Base-by-base conservation (phyloP, 1,284 basidiomycete genomes). In the Thelephora terrestris region DNA sequence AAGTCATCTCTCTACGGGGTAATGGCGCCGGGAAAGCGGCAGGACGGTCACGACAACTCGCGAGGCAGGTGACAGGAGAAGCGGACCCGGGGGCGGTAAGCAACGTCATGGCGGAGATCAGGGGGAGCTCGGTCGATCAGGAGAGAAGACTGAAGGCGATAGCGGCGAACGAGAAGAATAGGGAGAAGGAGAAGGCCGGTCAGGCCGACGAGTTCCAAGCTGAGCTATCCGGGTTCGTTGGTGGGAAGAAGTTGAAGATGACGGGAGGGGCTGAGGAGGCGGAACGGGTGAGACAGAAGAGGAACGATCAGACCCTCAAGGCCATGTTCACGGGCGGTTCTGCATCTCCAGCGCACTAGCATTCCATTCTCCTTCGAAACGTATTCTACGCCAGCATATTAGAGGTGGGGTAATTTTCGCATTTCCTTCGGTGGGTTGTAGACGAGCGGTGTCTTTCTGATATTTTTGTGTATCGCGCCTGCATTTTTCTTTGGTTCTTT, bases 251-350 rank as follows among this genome's bases (percentile, higher is more conserved):
- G 68, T 66, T 97, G 62, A 89, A 82, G 71, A 87, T 91, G 87
- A 97, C 92, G 18, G 93, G 93, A 42, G 93, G 93, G 5, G 84
- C 91, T 20, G 92, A 95, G 63, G 93, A 96, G 70, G 76, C 74
- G 14, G 93, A 96, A 66, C 72, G 93, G 43, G 74, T 92, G 55
- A 71, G 92, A 54, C 85, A 91, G 71, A 79, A 79, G 61, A 73
- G 81, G 61, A 90, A 87, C 59, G 92, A 94, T 47, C 67, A 81
- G 66, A 83, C 87, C 18, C 67, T 97, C 51, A 90, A 85, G 68
- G 85, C 85, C 27, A 94, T 96, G 89, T 91, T 92, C 61, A 77
- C 66, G 5, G 60, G 29, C 14, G 29, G 29, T 3, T 32, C 29
- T 32, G 7, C 29, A 10, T 32, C 29, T 12, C 6, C 29, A 3